phyloP scores from a whole-genome alignment of 2,329 filamentous ascomycete genomes.

The Penicillium sp. region DNA sequence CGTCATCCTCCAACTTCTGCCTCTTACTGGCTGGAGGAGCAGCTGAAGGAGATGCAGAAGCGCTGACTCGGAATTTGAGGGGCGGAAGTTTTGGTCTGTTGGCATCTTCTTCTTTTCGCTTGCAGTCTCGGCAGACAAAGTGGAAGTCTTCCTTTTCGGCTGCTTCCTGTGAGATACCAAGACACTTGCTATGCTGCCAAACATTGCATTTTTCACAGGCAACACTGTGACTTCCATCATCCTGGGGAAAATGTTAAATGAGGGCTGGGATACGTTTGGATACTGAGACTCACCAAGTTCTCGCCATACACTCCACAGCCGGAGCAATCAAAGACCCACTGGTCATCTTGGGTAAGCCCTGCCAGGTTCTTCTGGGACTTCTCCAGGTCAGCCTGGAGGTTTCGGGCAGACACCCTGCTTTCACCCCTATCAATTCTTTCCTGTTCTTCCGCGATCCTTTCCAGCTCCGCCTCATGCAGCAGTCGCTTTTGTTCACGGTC shows the following conservation, averaged over 20 bases:
- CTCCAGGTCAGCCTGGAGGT: slow-evolving; percentile 78
- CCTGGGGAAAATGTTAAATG: slow-evolving; percentile 46
- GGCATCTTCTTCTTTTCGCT: slow-evolving; percentile 62
- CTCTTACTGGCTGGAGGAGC: slow-evolving; percentile 20
- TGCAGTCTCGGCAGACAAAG: slow-evolving; percentile 79
- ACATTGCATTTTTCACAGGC: slow-evolving; percentile 91
- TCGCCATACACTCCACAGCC: slow-evolving; percentile 86
- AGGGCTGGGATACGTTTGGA: neutral
- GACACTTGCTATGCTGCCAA: slow-evolving; percentile 95
- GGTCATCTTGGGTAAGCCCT: slow-evolving; percentile 70
- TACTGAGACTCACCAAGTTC: slow-evolving; percentile 55
- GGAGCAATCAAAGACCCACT: slow-evolving; percentile 92
- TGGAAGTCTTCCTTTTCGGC: slow-evolving; percentile 84
- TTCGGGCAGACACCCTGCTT: slow-evolving; percentile 70
- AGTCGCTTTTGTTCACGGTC: slow-evolving; percentile 81
- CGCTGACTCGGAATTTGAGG: slow-evolving; percentile 57
- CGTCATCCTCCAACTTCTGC: slow-evolving; percentile 19
- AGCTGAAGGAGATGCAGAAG: slow-evolving; percentile 48
- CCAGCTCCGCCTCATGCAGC: slow-evolving; percentile 80
- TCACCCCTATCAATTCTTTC: slow-evolving; percentile 56
- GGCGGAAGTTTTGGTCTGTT: slow-evolving; percentile 62
- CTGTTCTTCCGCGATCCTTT: slow-evolving; percentile 73
- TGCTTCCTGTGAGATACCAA: slow-evolving; percentile 73
- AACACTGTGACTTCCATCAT: slow-evolving; percentile 91
- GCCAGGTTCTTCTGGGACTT: slow-evolving; percentile 73